Percentiles rank a stretch among this genome's conserved stretches.
Evolutionary conservation across 257 asterid species (phyloP).

Genomic region (Solanum boliviense): DNA sequence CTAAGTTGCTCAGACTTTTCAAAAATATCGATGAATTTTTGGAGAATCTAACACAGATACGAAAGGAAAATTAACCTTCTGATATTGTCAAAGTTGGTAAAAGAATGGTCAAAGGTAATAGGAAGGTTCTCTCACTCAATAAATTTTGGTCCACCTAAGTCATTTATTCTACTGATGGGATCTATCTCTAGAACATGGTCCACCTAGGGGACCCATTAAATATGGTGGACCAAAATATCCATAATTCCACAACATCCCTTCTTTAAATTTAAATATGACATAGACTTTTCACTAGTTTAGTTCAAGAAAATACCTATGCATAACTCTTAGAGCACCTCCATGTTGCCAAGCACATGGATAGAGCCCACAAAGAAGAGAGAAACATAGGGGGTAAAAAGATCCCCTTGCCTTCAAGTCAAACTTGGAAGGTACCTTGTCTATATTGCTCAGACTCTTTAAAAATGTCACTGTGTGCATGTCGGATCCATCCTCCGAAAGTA

Average conservation of each 20-base stretch:
- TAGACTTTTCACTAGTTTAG: conserved; percentile 43
- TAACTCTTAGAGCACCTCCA: conserved; percentile 22
- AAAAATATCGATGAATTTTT: too few relatives aligned
- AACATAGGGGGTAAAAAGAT: background rate
- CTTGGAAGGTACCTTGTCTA: background rate
- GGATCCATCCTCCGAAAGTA: background rate
- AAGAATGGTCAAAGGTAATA: background rate
- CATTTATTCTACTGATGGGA: conserved; percentile 15
- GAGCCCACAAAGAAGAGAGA: conserved; percentile 27
- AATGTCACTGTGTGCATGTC: background rate
- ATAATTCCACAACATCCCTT: conserved; percentile 47
- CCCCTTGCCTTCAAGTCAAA: conserved; percentile 2
- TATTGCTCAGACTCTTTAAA: background rate
- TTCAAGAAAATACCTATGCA: conserved; percentile 30
- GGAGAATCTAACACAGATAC: too few relatives aligned
- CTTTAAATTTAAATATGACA: conserved; percentile 39
- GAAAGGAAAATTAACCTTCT: background rate
- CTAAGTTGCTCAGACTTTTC: background rate
- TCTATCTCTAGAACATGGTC: conserved; percentile 35
- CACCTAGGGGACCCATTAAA: conserved; percentile 44
- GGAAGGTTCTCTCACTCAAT: background rate
- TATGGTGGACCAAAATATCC: conserved; percentile 48
- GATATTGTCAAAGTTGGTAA: background rate
- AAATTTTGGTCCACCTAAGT: conserved; percentile 12
- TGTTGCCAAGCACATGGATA: conserved; percentile 57